Base-by-base conservation (phyloP, 176 grass and related monocot genomes). In the Pontederia crassipes region DNA sequence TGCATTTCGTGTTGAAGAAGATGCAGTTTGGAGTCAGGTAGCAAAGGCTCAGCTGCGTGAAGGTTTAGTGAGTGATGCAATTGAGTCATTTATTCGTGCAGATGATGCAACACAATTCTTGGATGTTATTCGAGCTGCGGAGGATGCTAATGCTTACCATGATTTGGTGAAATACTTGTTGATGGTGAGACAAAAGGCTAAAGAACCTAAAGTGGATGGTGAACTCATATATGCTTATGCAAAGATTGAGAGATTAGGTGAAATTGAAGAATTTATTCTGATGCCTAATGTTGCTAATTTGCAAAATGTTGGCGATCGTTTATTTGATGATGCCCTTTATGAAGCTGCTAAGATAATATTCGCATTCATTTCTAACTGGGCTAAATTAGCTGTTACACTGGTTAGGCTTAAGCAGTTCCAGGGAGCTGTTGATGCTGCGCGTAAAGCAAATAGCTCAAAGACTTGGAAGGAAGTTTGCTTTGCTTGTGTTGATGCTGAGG, bases 271-370 rank as follows among this genome's bases (percentile, higher is more conserved):
- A 46, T 88, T 96, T 61, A 96, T 96, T 59, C 87, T 91, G 52
- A 91, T 91, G 92, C 87, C 87, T 77, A 96, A 91, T 88, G 87
- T 96, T 83, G 92, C 92, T 55, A 85, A 90, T 77, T 83, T 96
- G 45, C 92, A 90, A 87, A 87, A 82, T 65, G 83, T 96, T 45
- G 92, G 92, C 77, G 92, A 96, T 20, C 80, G 87, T 46, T 62
- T 96, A 16, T 96, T 85, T 54, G 92, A 91, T 78, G 92, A 75
- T 80, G 78, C 89, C 67, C 83, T 96, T 48, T 96, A 88, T 80
- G 92, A 88, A 83, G 92, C 92, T 73, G 92, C 92, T 69, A 96
- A 96, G 78, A 96, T 91, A 49, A 96, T 96, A 18, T 96, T 90
- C 58, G 83, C 87, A 15, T 96, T 96, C 75, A 91, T 96, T 73